Evolutionary conservation across 2,329 filamentous ascomycete genomes (phyloP).

Genomic region (Colletotrichum sp.): DNA sequence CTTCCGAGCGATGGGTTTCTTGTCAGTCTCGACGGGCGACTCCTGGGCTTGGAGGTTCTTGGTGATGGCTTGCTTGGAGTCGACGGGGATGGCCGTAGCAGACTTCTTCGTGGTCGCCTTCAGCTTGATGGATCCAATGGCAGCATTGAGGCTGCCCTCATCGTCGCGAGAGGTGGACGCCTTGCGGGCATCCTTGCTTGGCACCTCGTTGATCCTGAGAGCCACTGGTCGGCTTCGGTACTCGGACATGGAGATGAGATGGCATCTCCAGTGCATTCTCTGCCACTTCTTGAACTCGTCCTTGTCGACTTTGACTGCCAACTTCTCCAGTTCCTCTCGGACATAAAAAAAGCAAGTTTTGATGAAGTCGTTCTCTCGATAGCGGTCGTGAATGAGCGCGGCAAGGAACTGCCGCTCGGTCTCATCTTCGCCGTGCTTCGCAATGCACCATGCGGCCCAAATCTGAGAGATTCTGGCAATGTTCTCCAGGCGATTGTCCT

Average conservation of each 20-base stretch:
- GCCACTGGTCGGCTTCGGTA: neutral
- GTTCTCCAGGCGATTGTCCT: neutral
- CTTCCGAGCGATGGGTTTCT: neutral
- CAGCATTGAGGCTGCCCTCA: neutral
- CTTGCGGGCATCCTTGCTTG: neutral
- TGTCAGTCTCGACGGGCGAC: neutral
- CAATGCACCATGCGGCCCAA: constrained; percentile 12
- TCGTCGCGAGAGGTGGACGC: neutral
- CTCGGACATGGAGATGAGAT: neutral
- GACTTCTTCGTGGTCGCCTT: neutral
- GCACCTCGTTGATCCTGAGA: neutral
- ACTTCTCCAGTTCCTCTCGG: neutral
- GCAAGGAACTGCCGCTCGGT: neutral
- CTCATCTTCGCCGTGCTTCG: neutral
- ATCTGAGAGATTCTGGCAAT: neutral
- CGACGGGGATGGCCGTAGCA: neutral
- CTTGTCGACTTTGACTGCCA: neutral
- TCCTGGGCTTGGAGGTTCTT: neutral
- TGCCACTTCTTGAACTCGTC: neutral
- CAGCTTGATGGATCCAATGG: neutral
- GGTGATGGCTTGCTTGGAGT: neutral
- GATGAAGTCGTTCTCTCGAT: neutral
- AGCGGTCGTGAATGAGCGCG: neutral
- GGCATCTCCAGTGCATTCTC: constrained; percentile 1
- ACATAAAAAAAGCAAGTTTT: neutral